phyloP scores from a whole-genome alignment of 1,284 basidiomycete genomes.

The Porogramme epimiltina region DNA sequence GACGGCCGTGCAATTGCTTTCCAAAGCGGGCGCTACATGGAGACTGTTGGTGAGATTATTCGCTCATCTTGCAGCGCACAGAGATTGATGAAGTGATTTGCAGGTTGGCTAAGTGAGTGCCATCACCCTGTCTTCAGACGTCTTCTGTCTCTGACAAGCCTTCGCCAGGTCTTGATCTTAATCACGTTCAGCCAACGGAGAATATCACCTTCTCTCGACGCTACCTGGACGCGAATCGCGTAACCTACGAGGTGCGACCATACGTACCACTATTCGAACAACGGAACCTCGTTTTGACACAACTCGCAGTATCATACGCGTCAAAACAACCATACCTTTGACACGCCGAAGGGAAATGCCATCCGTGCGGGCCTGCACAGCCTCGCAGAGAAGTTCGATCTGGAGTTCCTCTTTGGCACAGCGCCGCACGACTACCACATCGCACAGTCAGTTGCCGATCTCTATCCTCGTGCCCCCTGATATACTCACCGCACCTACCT shows the following conservation, averaged over 20 bases:
- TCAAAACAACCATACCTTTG: constrained; percentile 47
- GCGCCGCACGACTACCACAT: constrained; percentile 77
- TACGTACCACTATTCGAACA: too few relatives aligned
- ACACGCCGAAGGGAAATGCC: constrained; percentile 50
- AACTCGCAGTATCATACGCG: constrained; percentile 62
- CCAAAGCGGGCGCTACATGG: constrained; percentile 86
- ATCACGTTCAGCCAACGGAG: constrained; percentile 37
- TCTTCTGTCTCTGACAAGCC: constrained; percentile 1
- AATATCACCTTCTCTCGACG: constrained; percentile 64
- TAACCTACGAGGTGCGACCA: constrained; percentile 62
- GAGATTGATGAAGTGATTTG: constrained; percentile 17
- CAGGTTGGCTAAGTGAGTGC: neutral
- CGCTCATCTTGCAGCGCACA: neutral
- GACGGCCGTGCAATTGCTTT: constrained; percentile 71
- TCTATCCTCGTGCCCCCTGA: too few relatives aligned
- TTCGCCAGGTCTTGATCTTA: constrained; percentile 43
- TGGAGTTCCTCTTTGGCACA: constrained; percentile 60
- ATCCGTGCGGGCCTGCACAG: constrained; percentile 60
- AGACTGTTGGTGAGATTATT: constrained; percentile 66
- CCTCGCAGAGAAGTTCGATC: constrained; percentile 55
- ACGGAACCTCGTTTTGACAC: neutral
- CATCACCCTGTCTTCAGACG: too few relatives aligned
- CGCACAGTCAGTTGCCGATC: constrained; percentile 32
- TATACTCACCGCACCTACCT: constrained; percentile 34
- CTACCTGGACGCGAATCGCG: constrained; percentile 75